Conservation (phyloP, 2,329 filamentous ascomycete species). For the Thelonectria discophora region DNA sequence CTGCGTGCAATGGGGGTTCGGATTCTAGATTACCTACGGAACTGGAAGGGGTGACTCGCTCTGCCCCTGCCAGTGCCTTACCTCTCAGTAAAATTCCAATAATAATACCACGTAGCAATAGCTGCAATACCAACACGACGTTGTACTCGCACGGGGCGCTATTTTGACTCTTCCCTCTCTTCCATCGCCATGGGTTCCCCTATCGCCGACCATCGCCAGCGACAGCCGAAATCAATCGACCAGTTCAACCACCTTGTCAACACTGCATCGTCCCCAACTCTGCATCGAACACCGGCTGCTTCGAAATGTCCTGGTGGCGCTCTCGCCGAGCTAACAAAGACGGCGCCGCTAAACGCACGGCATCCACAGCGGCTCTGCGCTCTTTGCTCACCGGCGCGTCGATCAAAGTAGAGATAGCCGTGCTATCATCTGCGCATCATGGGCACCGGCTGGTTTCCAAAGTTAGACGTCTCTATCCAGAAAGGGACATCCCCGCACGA, state of each 20-base stretch:
- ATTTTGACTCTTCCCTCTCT: neutral
- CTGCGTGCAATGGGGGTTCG: no score
- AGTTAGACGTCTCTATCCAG: conserved; percentile 28
- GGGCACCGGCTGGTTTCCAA: conserved; percentile 29
- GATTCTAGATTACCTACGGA: conserved; percentile 2
- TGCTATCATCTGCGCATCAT: conserved; percentile 22
- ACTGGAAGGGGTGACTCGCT: neutral
- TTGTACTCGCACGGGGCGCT: neutral
- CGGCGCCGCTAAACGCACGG: conserved; percentile 24
- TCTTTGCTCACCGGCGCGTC: conserved; percentile 13
- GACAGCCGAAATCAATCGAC: neutral
- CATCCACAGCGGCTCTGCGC: conserved; percentile 26
- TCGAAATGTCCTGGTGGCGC: neutral
- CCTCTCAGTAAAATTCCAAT: neutral
- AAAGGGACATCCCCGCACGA: conserved; percentile 13
- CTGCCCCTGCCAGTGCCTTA: neutral
- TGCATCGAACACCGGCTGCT: no score
- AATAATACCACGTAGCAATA: neutral
- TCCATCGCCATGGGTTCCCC: neutral
- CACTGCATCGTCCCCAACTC: no score
- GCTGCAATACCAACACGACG: neutral
- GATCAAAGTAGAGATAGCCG: conserved; percentile 29
- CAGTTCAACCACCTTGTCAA: neutral
- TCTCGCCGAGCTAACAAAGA: conserved; percentile 5
- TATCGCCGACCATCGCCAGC: neutral